These are phyloP conservation scores for Coniferiporia sulphurascens DNA, from an alignment of 1,284 basidiomycete species.

Conservation along the genomic window DNA sequence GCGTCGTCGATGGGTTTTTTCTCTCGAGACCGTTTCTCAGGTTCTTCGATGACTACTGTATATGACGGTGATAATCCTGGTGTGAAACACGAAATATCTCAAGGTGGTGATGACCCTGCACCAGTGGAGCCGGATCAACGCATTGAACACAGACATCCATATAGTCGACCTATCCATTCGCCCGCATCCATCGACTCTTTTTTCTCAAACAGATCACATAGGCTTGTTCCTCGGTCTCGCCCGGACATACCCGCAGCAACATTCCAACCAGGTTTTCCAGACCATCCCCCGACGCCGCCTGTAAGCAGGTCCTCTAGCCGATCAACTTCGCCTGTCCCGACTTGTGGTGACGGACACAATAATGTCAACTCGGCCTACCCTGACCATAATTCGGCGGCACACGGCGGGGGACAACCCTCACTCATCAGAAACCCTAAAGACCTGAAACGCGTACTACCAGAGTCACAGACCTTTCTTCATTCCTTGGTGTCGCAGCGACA, in stretches of 20 bases:
- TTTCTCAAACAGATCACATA: not conserved
- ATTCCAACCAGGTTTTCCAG: not conserved
- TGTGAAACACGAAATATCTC: not conserved
- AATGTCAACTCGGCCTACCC: not conserved
- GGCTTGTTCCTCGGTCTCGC: not conserved
- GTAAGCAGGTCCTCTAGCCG: constrained; percentile 1
- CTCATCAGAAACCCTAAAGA: not conserved
- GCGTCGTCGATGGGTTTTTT: constrained; percentile 10
- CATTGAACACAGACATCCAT: not conserved
- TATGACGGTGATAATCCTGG: constrained; percentile 4
- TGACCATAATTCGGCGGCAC: not conserved
- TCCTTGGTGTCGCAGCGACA: not conserved
- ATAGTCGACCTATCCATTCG: not conserved
- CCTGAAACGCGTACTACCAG: not conserved
- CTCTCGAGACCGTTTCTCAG: constrained; percentile 5
- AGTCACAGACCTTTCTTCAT: not conserved
- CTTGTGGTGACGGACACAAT: not conserved
- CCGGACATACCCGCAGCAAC: not conserved
- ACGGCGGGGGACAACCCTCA: not conserved
- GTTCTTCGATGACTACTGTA: constrained; percentile 15
- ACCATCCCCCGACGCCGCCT: not conserved
- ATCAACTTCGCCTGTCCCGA: not conserved
- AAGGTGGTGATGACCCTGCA: constrained; percentile 5
- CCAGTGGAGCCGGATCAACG: not conserved
- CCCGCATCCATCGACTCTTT: not conserved